Percentiles rank a stretch among this genome's conserved stretches.
phyloP scores from a whole-genome alignment of 768 basidiomycete species.

The Trametes sanguinea region DNA sequence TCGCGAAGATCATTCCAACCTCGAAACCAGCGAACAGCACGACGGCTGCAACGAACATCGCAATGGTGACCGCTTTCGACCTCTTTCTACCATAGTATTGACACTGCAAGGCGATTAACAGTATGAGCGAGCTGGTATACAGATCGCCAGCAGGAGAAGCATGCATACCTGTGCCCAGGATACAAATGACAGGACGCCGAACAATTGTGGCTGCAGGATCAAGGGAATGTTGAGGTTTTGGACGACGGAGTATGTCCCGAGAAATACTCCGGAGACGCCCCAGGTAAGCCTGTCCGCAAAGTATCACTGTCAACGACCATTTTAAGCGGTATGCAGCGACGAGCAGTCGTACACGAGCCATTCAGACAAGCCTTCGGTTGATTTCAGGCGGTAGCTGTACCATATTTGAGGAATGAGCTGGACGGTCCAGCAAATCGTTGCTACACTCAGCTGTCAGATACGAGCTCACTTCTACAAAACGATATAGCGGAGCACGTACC shows the following conservation, averaged over 20 bases:
- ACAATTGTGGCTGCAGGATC: constrained; percentile 66
- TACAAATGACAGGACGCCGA: constrained; percentile 58
- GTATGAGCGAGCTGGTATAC: no score
- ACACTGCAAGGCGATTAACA: constrained; percentile 46
- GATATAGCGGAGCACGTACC: constrained; percentile 39
- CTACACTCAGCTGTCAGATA: constrained; percentile 33
- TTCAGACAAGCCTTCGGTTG: constrained; percentile 65
- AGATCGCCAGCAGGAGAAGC: not conserved
- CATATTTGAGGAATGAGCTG: constrained; percentile 72
- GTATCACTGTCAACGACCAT: not conserved
- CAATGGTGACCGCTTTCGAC: constrained; percentile 36
- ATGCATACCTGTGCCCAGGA: constrained; percentile 64
- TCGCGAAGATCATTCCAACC: constrained; percentile 56
- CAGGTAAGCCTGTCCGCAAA: constrained; percentile 51
- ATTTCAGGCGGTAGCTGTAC: constrained; percentile 70
- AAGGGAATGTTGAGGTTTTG: constrained; percentile 73
- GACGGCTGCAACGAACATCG: constrained; percentile 42
- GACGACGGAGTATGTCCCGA: constrained; percentile 69
- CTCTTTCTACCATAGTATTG: constrained; percentile 60
- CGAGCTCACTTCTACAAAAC: not conserved
- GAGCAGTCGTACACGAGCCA: constrained; percentile 22
- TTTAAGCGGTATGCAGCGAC: not conserved
- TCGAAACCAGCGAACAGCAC: constrained; percentile 58
- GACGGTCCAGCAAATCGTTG: constrained; percentile 65
- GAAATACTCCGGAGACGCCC: constrained; percentile 57